These are phyloP conservation scores for Penicillium arizonense DNA, from an alignment of 495 filamentous ascomycete species.

Conservation along the genomic window DNA sequence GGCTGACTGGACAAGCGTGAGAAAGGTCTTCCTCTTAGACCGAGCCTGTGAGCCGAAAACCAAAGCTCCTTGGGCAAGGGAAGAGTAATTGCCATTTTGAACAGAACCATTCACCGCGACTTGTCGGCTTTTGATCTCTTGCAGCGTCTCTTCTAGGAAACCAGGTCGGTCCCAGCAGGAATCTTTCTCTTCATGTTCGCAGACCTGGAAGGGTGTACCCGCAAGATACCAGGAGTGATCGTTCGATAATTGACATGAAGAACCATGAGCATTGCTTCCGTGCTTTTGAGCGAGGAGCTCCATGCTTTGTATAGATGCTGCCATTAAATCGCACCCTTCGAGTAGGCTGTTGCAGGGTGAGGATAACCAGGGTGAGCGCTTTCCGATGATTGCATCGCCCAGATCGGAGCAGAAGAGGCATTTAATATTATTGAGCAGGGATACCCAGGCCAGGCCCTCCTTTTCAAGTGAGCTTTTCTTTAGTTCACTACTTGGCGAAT, in stretches of 20 bases:
- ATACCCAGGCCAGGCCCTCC: not conserved
- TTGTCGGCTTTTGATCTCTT: not conserved
- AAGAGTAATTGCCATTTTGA: too few species aligned
- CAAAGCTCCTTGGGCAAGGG: not conserved
- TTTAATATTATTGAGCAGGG: not conserved
- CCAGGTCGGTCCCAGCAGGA: constrained; percentile 5
- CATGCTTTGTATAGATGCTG: constrained; percentile 5
- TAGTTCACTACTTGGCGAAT: not conserved
- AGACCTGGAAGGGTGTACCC: not conserved
- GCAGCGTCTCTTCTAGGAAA: not conserved
- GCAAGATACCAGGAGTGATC: not conserved
- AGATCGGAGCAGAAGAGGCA: not conserved
- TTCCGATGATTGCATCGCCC: not conserved
- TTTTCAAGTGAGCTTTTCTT: constrained; percentile 3
- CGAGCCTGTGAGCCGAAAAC: not conserved
- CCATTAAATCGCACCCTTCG: constrained; percentile 2
- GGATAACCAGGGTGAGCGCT: not conserved
- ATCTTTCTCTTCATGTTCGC: not conserved
- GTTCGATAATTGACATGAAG: not conserved
- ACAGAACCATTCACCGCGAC: not conserved
- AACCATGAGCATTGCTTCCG: not conserved
- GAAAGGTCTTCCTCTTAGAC: not conserved
- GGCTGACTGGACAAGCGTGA: not conserved
- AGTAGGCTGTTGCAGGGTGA: constrained; percentile 6
- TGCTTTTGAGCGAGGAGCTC: not conserved